Evolutionary conservation across 345 rosid species (phyloP), one percentile per base, ranked within the genome.

Genomic region (Citrus hindsii): DNA sequence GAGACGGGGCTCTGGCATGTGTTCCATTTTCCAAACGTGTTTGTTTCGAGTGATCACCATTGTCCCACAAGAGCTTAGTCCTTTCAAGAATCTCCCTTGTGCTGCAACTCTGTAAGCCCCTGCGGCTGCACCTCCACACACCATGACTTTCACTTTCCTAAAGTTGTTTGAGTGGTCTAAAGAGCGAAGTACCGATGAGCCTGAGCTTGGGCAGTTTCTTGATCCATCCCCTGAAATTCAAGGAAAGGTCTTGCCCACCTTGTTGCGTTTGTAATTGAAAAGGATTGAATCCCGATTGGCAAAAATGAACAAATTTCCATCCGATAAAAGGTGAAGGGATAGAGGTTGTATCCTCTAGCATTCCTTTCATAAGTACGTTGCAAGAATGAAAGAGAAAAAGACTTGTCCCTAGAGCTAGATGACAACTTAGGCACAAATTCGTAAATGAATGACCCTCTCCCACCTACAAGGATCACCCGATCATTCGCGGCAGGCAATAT

Each of bases 251-350:
- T 75, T 84, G 62, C 88, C 61, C 13, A 88, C 87, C 38, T 27
- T 56, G 68, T 85, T 80, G 10, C 55, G 73, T 42, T 69, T 69
- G 67, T 87, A 81, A 75, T 86, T 69, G 69, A 84, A 89, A 25
- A 87, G 79, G 33, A 90, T 73, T 0, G 94, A 87, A 37, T 83
- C 85, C 8, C 82, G 79, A 79, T 89, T 87, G 56, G 91, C 90
- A 12, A 89, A 89, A 53, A 87, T 80, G 69, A 87, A 89, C 19
- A 90, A 79, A 78, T 84, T 78, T 21, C 91, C 91, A 71, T 83
- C 84, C 1, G 92, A 86, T 42, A 87, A 88, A 59, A 90, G 92
- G 79, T 90, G 90, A 58, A 90, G 6, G 92, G 91, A 66, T 89
- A 89, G 40, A 89, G 84, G 75, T 90, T 90, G 81, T 88, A 89